Percentiles rank a stretch among this genome's conserved stretches.
Evolutionary conservation across 2,329 filamentous ascomycete genomes (phyloP).

Genomic region (Ophiostoma sp.): DNA sequence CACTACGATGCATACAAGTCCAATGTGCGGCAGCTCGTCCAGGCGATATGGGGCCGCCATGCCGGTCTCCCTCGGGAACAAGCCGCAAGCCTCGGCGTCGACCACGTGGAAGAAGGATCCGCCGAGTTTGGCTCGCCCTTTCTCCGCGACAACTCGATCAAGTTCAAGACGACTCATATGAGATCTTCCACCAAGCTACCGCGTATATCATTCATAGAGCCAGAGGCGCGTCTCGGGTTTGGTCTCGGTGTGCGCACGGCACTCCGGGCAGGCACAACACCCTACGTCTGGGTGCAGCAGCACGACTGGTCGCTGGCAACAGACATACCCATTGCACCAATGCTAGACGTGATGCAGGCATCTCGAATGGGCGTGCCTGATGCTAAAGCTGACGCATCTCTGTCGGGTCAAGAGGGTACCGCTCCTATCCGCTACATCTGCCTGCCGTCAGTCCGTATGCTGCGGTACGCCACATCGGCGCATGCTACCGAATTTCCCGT

Average conservation of each 20-base stretch:
- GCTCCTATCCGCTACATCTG: slow-evolving; percentile 49
- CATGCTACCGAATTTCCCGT: slow-evolving; percentile 41
- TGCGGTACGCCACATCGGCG: slow-evolving; percentile 45
- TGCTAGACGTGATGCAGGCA: slow-evolving; percentile 44
- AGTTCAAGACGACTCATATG: slow-evolving; percentile 32
- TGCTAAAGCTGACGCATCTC: slow-evolving; percentile 16
- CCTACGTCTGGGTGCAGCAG: slow-evolving; percentile 53
- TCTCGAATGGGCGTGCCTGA: slow-evolving; percentile 23
- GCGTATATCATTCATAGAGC: slow-evolving; percentile 46
- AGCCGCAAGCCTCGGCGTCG: neutral
- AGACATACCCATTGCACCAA: slow-evolving; percentile 40
- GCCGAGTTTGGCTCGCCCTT: slow-evolving; percentile 45
- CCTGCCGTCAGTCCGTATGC: slow-evolving; percentile 47
- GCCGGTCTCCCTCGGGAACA: neutral
- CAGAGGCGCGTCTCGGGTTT: slow-evolving; percentile 44
- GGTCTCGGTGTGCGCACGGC: slow-evolving; percentile 50
- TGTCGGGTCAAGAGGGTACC: neutral
- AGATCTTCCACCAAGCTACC: slow-evolving; percentile 32
- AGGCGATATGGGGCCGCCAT: slow-evolving; percentile 23
- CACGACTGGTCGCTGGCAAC: slow-evolving; percentile 50
- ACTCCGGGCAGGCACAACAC: slow-evolving; percentile 42
- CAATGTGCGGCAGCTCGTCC: slow-evolving; percentile 42
- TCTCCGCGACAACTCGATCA: slow-evolving; percentile 34
- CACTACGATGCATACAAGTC: slow-evolving; percentile 43
- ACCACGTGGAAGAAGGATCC: slow-evolving; percentile 27